Conservation (phyloP, 2,329 filamentous ascomycete genomes). For the Cytospora leucostoma region DNA sequence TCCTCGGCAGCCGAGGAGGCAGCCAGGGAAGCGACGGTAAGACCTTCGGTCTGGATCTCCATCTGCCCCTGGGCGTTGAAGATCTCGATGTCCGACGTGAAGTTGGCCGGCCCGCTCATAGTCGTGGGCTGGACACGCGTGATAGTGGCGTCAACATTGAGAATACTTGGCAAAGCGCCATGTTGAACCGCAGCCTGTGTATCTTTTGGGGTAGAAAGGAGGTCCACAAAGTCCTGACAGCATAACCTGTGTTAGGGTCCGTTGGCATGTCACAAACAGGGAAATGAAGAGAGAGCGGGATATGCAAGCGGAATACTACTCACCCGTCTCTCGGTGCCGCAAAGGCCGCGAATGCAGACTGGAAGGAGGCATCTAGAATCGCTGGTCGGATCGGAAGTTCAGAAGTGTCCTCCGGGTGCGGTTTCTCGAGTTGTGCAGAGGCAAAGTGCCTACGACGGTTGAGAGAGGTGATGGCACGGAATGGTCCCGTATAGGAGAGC, state of each 20-base stretch:
- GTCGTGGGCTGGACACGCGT: background rate
- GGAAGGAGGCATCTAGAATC: slow-evolving; percentile 1
- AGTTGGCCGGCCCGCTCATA: background rate
- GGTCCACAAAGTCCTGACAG: background rate
- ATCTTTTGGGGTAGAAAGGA: slow-evolving; percentile 4
- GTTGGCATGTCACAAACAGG: too few species aligned
- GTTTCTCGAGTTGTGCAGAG: background rate
- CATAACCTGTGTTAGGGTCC: too few species aligned
- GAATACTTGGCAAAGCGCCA: background rate
- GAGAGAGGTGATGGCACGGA: slow-evolving; percentile 1
- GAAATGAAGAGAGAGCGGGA: too few species aligned
- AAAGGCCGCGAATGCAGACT: slow-evolving; percentile 5
- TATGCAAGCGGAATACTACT: too few species aligned
- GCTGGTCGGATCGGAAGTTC: slow-evolving; percentile 6
- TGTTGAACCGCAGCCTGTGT: background rate
- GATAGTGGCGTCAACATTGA: background rate
- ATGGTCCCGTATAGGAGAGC: slow-evolving; percentile 15
- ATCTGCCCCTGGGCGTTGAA: slow-evolving; percentile 1
- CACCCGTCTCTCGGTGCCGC: slow-evolving; percentile 5
- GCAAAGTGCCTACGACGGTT: background rate
- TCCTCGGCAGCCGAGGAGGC: background rate
- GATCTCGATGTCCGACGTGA: slow-evolving; percentile 16
- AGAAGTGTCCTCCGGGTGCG: background rate
- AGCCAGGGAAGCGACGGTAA: background rate
- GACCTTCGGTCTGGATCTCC: background rate